Percentiles rank a stretch among this genome's conserved stretches.
Evolutionary conservation across 208 protist species (phyloP).

Genomic region (Wallacemonas sp.): DNA sequence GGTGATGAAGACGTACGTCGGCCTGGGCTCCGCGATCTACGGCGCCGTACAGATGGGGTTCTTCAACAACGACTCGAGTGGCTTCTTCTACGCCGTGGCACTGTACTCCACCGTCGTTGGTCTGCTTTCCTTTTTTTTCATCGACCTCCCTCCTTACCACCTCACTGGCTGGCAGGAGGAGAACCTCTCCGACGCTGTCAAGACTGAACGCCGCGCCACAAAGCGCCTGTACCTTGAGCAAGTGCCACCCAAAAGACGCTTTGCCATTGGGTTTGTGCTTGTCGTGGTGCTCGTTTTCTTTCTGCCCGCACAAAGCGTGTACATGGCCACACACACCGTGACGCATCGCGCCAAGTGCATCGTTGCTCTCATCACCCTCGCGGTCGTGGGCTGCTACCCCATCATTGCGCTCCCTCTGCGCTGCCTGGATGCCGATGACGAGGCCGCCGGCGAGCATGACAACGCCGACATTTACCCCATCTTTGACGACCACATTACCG

Average conservation of each 20-base stretch:
- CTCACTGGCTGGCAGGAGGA: conserved; percentile 62
- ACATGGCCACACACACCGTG: conserved; percentile 44
- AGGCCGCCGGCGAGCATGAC: conserved; percentile 19
- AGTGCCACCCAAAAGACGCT: conserved; percentile 65
- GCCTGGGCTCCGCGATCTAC: conserved; percentile 82
- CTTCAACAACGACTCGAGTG: conserved; percentile 46
- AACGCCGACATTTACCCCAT: conserved; percentile 25
- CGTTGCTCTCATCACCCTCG: conserved; percentile 50
- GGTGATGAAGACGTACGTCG: conserved; percentile 87
- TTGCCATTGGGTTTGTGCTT: conserved; percentile 59
- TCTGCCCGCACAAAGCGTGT: conserved; percentile 57
- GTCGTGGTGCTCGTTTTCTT: conserved; percentile 64
- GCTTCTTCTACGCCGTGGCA: conserved; percentile 71
- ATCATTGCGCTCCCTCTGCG: conserved; percentile 59
- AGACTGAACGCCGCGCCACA: conserved; percentile 36
- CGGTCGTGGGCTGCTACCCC: conserved; percentile 29
- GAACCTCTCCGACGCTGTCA: conserved; percentile 40
- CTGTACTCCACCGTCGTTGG: conserved; percentile 34
- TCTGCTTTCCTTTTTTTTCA: conserved; percentile 52
- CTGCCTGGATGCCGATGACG: conserved; percentile 46
- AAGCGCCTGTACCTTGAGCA: conserved; percentile 65
- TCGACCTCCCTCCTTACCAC: conserved; percentile 73
- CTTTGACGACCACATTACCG: conserved; percentile 3
- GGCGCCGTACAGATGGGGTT: conserved; percentile 69
- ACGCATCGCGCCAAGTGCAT: conserved; percentile 23